Evolutionary conservation across 2,329 filamentous ascomycete species (phyloP), one percentile per base, ranked within the genome.

Genomic region (Sclerotinia spermophila): DNA sequence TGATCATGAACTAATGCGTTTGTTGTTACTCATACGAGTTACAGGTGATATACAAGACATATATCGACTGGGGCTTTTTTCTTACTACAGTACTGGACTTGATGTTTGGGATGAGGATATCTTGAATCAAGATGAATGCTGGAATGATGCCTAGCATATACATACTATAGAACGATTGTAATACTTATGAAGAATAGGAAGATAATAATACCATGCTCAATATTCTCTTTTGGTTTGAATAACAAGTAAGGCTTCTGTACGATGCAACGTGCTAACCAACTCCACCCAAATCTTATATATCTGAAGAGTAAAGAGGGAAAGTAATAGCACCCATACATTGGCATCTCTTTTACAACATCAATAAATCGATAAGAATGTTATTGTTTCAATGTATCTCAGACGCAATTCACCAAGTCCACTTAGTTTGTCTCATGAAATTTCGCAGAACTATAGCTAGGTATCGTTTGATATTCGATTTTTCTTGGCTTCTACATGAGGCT

Each of bases 161-260:
- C 61, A 53, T 53, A 65, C 33, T 53, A 59, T 45, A 64, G 35
- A 53, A 69, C 6, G 67, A 69, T 69, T 62, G 27, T 69, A 69
- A 69, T 69, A 62, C 42, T 64, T 64, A 69, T 64, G 67, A 64
- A 61, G 21, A 45, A 68, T 51, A 68, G 27, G 38, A 60, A 68
- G 17, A 53, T 38, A 68, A 53, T 30, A 62, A 51, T 40, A 40
- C 33, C 51, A 51, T 21, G 40, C 33, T 13, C 8, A 15, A 45
- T 30, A 5, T 8, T 30, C 2, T 21, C 5, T 40, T 33, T 27
- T 15, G 24, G 24, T 27, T 40, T 42, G 15, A 60, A 27, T 60
- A 15, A 11, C 4, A 17, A 27, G 11, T 27, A 24, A 51, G 45
- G n/a, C 48, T 53, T 53, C 48, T 13, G n/a, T 27, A 27, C 1